Conservation (phyloP, 768 basidiomycete species). For the Ephemerocybe angulata region DNA sequence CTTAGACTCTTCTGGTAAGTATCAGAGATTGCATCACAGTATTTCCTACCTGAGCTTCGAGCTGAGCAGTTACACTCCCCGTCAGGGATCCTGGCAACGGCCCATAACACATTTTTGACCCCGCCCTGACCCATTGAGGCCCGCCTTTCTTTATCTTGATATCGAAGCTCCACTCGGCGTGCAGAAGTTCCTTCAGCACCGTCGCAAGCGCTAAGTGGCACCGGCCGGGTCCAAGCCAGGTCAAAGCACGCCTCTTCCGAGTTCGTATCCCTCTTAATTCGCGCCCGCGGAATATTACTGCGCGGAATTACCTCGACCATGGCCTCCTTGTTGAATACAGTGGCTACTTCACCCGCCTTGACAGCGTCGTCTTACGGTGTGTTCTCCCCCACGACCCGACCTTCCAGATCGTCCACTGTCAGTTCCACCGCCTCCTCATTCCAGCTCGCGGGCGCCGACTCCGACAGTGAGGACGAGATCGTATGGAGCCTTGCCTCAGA, state of each 20-base stretch:
- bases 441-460: neutral
- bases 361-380: neutral
- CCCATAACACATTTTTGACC: neutral
- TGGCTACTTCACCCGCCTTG: neutral
- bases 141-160: too few relatives aligned
- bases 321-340: neutral
- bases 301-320: too few relatives aligned
- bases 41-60: neutral
- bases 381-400: neutral
- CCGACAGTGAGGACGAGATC: conserved; percentile 39
- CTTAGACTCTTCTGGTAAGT: too few relatives aligned
- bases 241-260: too few relatives aligned
- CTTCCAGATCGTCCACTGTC: neutral
- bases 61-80: neutral
- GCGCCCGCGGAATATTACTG: too few relatives aligned
- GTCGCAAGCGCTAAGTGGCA: too few relatives aligned
- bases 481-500: conserved; percentile 37
- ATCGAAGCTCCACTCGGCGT: too few relatives aligned
- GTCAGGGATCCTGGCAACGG: neutral
- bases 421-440: neutral
- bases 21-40: neutral
- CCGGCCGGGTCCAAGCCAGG: too few relatives aligned
- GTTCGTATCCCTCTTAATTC: too few relatives aligned
- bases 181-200: too few relatives aligned
- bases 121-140: too few relatives aligned